Conservation (phyloP, 164 flowering plant genomes). For the Dillenia turbinata region DNA sequence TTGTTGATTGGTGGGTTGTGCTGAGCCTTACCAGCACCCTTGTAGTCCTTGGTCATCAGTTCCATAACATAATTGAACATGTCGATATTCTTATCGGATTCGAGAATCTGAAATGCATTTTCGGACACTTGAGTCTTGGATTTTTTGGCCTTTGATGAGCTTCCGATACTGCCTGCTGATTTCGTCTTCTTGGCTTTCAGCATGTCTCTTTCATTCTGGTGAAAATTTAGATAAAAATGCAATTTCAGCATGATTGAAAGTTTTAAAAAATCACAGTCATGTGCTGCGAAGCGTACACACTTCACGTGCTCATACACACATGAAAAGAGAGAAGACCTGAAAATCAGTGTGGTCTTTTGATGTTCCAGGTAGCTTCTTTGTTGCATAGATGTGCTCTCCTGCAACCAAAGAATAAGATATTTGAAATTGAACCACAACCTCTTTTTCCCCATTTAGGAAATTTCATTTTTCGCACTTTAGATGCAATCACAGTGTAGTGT, state of each 20-base stretch:
- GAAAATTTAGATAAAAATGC: background rate
- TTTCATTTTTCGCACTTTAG: conserved; percentile 1
- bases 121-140: background rate
- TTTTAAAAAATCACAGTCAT: background rate
- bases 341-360: conserved; percentile 11
- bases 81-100: conserved; percentile 20
- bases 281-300: background rate
- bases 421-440: conserved; percentile 9
- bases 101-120: conserved; percentile 5
- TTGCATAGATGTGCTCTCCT: conserved; percentile 24
- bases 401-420: conserved; percentile 24
- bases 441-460: background rate
- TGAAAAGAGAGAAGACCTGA: conserved; percentile 31
- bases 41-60: conserved; percentile 44
- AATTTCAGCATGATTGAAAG: background rate
- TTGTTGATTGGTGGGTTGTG: conserved; percentile 50
- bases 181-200: conserved; percentile 11
- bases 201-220: conserved; percentile 6
- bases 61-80: conserved; percentile 30
- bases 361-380: conserved; percentile 8
- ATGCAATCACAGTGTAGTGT: background rate
- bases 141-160: conserved; percentile 1
- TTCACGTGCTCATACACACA: background rate
- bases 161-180: conserved; percentile 5
- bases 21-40: conserved; percentile 21